Percentiles rank a stretch among this genome's conserved stretches.
phyloP scores from a whole-genome alignment of 805 yeast genomes.

The Suhomyces emberorum region DNA sequence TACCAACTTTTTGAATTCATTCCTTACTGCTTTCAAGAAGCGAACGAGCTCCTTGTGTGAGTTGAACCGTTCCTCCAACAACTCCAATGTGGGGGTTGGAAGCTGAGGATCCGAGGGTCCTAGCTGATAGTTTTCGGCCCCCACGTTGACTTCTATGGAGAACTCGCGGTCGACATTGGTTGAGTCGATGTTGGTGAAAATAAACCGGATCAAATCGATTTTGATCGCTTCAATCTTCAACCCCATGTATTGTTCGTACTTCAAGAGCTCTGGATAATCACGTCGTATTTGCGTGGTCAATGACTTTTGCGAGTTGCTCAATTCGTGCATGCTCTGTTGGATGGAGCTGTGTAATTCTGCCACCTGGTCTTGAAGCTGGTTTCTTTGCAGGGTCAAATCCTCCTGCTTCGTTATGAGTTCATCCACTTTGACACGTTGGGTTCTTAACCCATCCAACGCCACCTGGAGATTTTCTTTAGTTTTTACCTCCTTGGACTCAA shows the following conservation, averaged over 20 bases:
- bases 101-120: conserved; percentile 38
- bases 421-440: conserved; percentile 34
- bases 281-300: conserved; percentile 42
- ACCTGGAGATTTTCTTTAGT: conserved; percentile 24
- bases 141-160: conserved; percentile 44
- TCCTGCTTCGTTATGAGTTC: conserved; percentile 33
- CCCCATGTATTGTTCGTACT: conserved; percentile 55
- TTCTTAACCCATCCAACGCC: conserved; percentile 21
- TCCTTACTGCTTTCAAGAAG: conserved; percentile 14
- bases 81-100: conserved; percentile 11
- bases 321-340: conserved; percentile 26
- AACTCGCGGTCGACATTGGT: conserved; percentile 40
- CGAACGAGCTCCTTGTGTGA: conserved; percentile 24
- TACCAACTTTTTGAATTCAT: conserved; percentile 10
- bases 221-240: conserved; percentile 49
- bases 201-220: conserved; percentile 45
- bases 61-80: conserved; percentile 23
- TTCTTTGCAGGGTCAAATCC: conserved; percentile 27
- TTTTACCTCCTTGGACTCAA: conserved; percentile 23
- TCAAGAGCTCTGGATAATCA: conserved; percentile 50
- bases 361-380: conserved; percentile 25
- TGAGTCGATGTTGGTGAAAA: conserved; percentile 48
- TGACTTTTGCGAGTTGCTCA: conserved; percentile 28
- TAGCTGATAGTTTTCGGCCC: conserved; percentile 20
- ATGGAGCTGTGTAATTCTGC: conserved; percentile 30